Conservation (phyloP, 805 yeast species). For the Kuraishia ogatae region DNA sequence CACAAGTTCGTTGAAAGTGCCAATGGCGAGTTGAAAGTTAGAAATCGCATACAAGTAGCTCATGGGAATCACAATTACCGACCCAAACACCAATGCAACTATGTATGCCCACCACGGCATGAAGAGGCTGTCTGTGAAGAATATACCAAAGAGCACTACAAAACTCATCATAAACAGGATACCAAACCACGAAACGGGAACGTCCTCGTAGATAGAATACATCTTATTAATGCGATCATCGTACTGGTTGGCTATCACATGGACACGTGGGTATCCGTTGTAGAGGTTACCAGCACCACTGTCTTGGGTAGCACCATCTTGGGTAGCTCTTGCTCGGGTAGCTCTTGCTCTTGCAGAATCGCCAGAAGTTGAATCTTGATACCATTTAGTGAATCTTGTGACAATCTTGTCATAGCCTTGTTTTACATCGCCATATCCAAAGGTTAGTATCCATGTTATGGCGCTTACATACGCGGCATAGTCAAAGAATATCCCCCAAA, state of each 20-base stretch:
- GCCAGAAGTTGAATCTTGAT: constrained; percentile 35
- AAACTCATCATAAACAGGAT: constrained; percentile 28
- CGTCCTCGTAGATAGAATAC: constrained; percentile 28
- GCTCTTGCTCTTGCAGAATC: too few relatives aligned
- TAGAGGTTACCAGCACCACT: constrained; percentile 19
- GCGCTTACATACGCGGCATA: constrained; percentile 45
- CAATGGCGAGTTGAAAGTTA: constrained; percentile 43
- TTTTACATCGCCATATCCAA: constrained; percentile 17
- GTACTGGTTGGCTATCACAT: constrained; percentile 12
- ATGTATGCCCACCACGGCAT: constrained; percentile 30
- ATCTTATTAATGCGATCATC: constrained; percentile 35
- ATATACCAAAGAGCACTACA: constrained; percentile 23
- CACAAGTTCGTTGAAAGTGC: constrained; percentile 40
- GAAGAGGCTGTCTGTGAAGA: constrained; percentile 22
- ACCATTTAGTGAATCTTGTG: constrained; percentile 1
- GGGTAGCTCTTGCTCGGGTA: too few relatives aligned
- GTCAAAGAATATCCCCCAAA: constrained; percentile 44
- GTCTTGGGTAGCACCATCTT: too few relatives aligned
- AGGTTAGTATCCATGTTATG: constrained; percentile 29
- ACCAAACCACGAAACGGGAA: constrained; percentile 36
- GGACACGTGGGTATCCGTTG: constrained; percentile 28
- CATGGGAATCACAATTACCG: constrained; percentile 37
- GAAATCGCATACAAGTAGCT: constrained; percentile 42
- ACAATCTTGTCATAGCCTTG: constrained; percentile 2
- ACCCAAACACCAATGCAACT: constrained; percentile 34